Evolutionary conservation across 106 monocot species (phyloP).

Genomic region (Dioscorea zingiberensis): DNA sequence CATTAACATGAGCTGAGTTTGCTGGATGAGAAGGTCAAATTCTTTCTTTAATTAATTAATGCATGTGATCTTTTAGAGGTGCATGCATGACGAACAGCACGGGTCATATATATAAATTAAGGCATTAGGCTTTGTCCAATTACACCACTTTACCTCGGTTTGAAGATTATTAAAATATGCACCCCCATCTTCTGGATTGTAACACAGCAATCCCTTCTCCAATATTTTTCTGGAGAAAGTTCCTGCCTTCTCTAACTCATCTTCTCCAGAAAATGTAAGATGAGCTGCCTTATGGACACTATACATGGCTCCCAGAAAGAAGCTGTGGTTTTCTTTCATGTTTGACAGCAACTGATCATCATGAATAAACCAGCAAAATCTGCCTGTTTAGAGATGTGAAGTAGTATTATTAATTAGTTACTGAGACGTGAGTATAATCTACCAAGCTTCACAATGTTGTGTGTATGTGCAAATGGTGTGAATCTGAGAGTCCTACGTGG

Average conservation of each 20-base stretch:
- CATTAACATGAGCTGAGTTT: background rate
- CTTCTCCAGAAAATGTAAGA: slow-evolving; percentile 8
- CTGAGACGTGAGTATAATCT: background rate
- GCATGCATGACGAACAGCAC: no score
- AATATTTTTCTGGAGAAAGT: slow-evolving; percentile 6
- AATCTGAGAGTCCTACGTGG: slow-evolving; percentile 12
- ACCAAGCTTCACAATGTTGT: no score
- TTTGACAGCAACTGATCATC: slow-evolving; percentile 6
- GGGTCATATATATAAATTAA: no score
- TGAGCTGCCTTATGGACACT: slow-evolving; percentile 26
- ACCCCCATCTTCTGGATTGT: background rate
- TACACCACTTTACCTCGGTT: slow-evolving; percentile 1
- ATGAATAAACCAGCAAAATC: slow-evolving; percentile 21
- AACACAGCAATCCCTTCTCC: background rate
- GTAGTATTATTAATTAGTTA: background rate
- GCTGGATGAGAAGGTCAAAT: background rate
- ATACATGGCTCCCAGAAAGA: slow-evolving; percentile 11
- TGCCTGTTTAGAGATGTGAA: background rate
- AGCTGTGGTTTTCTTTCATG: slow-evolving; percentile 17
- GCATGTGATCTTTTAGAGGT: no score
- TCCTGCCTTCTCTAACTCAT: slow-evolving; percentile 18
- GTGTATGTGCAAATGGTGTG: background rate
- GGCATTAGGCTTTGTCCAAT: no score
- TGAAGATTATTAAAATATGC: background rate
- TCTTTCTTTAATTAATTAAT: no score